Evolutionary conservation across 1,139 yeast species (phyloP), one percentile per base, ranked within the genome.

Genomic region (Yamadazyma blattariae): DNA sequence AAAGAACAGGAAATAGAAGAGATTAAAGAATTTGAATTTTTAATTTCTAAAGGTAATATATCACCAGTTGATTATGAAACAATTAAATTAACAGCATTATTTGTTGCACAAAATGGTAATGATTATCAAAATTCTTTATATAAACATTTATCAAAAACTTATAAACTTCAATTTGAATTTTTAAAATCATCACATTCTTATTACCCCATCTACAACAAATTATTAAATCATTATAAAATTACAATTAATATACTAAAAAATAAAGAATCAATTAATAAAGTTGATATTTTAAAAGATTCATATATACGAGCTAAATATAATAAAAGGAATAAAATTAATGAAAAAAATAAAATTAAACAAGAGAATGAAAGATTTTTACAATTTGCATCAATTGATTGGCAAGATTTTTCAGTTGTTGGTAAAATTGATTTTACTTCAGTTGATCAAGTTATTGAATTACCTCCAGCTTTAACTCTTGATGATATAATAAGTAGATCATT

Each of bases 341-440:
- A 37, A 37, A 40, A 53, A 23, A 42, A 40, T 12, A 51, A 57
- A 47, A 57, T 38, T 54, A 64, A 51, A 47, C 57, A 38, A 47
- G 58, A 36, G 62, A 62, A 59, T 34, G 71, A 72, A 34, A 59
- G 66, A 29, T 62, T 61, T 44, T 39, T 77, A 19, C 79, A 76
- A 31, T 86, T 72, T 59, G 90, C 94, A 0, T 76, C 83, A 21
- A 82, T 88, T 18, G 90, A 90, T 57, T 92, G 98, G 98, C 82
- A 82, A 41, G 87, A 85, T 42, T 89, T 89, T 52, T 65, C 71
- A 2, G 66, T 88, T 13, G 84, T 85, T 3, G 89, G 82, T 33
- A 78, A 82, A 2, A 67, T 88, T 10, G 77, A 73, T 35, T 83
- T 89, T 48, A 79, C 77, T 25, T 80, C 78, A 2, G 66, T 79